Conservation (phyloP, 1,284 basidiomycete genomes). For the Pseudozyma flocculosa region DNA sequence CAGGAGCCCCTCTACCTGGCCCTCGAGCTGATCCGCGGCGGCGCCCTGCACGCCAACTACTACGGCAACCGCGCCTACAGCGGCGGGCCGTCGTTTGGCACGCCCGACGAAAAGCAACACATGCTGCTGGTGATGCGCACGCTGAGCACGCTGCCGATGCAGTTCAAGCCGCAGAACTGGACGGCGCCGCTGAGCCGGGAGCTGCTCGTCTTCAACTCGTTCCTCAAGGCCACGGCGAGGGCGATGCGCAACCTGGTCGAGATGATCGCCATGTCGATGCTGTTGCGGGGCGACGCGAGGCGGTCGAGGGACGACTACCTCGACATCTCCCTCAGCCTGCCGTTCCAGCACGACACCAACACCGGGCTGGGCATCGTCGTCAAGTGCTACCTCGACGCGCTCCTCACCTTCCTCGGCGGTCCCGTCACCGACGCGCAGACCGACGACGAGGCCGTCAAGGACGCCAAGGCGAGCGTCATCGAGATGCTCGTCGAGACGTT, state of each 20-base stretch:
- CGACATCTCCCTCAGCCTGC: constrained; percentile 73
- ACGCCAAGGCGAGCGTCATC: constrained; percentile 82
- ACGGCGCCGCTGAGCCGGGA: constrained; percentile 92
- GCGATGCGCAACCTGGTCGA: constrained; percentile 87
- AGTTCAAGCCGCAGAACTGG: constrained; percentile 67
- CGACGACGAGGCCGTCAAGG: constrained; percentile 73
- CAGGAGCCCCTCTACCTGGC: constrained; percentile 90
- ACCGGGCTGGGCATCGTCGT: constrained; percentile 96
- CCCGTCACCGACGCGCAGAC: constrained; percentile 62
- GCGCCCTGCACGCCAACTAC: constrained; percentile 88
- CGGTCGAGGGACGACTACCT: constrained; percentile 84
- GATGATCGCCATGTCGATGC: constrained; percentile 85
- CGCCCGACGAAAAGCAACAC: constrained; percentile 64
- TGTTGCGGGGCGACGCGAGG: constrained; percentile 82
- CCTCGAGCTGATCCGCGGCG: constrained; percentile 84
- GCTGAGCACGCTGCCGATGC: constrained; percentile 86
- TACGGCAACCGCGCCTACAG: constrained; percentile 86
- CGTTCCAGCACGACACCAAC: constrained; percentile 91
- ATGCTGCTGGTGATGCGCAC: constrained; percentile 96
- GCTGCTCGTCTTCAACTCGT: constrained; percentile 96
- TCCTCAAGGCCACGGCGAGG: constrained; percentile 83
- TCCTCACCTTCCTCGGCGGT: constrained; percentile 71
- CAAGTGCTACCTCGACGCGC: constrained; percentile 81
- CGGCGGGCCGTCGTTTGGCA: constrained; percentile 89
- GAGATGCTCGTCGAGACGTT: constrained; percentile 93